These are phyloP conservation scores for Acer negundo DNA, from an alignment of 345 rosid genomes.

Conservation along the genomic window DNA sequence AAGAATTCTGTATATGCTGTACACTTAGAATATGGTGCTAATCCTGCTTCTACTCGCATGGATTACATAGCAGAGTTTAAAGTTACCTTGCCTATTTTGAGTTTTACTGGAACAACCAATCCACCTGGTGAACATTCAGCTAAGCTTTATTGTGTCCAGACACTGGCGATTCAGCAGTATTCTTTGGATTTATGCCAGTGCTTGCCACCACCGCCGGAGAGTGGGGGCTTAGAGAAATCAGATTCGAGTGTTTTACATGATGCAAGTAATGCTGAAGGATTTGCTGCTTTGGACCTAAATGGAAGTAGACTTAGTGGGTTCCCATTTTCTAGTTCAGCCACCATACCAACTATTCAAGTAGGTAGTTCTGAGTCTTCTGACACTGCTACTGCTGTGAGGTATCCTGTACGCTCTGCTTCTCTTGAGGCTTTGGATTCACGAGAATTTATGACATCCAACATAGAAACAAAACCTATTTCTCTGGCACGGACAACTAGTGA, in stretches of 20 bases:
- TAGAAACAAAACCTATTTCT: conserved; percentile 44
- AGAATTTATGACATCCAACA: conserved; percentile 32
- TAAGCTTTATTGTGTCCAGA: conserved; percentile 90
- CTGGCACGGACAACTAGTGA: conserved; percentile 44
- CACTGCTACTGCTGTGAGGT: conserved; percentile 22
- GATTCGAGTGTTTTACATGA: conserved; percentile 47
- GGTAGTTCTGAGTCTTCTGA: conserved; percentile 40
- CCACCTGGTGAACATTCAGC: conserved; percentile 57
- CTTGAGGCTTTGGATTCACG: conserved; percentile 34
- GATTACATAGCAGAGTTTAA: conserved; percentile 84
- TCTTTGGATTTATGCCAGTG: conserved; percentile 78
- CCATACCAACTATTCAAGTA: conserved; percentile 35
- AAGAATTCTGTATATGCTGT: conserved; percentile 81
- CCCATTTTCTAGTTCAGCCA: conserved; percentile 37
- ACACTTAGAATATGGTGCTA: conserved; percentile 79
- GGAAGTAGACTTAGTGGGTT: conserved; percentile 43
- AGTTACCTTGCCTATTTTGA: conserved; percentile 91
- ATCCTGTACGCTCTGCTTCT: conserved; percentile 40
- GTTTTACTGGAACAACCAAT: conserved; percentile 78
- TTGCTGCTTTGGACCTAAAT: conserved; percentile 36
- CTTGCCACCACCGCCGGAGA: conserved; percentile 68
- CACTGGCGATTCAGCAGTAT: conserved; percentile 94
- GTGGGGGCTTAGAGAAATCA: conserved; percentile 53
- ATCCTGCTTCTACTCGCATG: conserved; percentile 69
- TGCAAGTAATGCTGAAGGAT: conserved; percentile 42